phyloP scores from a whole-genome alignment of 108 stramenopile species.

The Pseudonitzschia multistriata region DNA sequence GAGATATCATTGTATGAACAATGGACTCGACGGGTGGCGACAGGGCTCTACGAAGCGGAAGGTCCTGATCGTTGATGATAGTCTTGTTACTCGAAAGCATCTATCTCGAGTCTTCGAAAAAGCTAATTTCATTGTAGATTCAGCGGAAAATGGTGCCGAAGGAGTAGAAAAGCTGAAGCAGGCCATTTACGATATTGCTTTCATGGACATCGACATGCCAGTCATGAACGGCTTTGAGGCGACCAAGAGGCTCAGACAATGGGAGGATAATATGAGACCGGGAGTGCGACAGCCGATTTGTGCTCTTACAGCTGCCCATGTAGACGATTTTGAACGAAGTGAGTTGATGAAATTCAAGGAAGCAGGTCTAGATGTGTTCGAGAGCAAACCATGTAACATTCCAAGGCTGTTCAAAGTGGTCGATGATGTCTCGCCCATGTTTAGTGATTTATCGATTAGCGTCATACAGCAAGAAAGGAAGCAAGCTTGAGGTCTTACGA shows the following conservation, averaged over 20 bases:
- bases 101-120: constrained; percentile 85
- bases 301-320: constrained; percentile 83
- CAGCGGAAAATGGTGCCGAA: constrained; percentile 83
- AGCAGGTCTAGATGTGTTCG: constrained; percentile 89
- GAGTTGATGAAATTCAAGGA: constrained; percentile 90
- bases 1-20: constrained; percentile 92
- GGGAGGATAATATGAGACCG: constrained; percentile 82
- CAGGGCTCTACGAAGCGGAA: constrained; percentile 82
- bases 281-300: constrained; percentile 89
- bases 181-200: constrained; percentile 89
- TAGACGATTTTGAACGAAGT: constrained; percentile 83
- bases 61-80: constrained; percentile 87
- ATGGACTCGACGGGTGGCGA: constrained; percentile 87
- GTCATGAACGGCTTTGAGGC: constrained; percentile 93
- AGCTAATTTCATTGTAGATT: constrained; percentile 88
- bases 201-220: constrained; percentile 96
- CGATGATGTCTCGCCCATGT: constrained; percentile 91
- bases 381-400: constrained; percentile 88
- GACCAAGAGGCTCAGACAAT: constrained; percentile 76
- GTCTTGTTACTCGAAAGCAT: constrained; percentile 74
- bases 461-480: constrained; percentile 47
- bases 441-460: constrained; percentile 84
- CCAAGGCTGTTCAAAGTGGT: constrained; percentile 89
- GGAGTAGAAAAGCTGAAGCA: constrained; percentile 86
- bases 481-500: not conserved